Base-by-base conservation (phyloP, 768 basidiomycete species). In the Podaxis sp. region DNA sequence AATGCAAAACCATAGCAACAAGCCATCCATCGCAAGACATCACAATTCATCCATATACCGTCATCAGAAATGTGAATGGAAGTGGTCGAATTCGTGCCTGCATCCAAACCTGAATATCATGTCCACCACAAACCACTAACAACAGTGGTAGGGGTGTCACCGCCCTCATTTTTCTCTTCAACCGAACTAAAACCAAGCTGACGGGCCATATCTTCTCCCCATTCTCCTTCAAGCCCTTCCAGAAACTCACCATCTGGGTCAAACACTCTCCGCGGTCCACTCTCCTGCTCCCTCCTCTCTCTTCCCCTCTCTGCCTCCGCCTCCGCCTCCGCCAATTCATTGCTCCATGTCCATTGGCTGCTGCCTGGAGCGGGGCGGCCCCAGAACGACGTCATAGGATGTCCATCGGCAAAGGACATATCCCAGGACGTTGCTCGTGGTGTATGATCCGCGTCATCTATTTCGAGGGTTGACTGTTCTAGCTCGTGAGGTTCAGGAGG, bases 181-280 rank as follows among this genome's bases (percentile, higher is more conserved):
- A 37, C 24, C 11, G 36, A 24, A 12, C 33, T 30, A 10, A 62
- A 56, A 5, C 61, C 61, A n/a, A 62, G 33, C 48, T 38, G 44
- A 2, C 61, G 44, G 2, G 61, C 61, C 61, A 62, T 62, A 50
- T 62, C 61, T 17, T 62, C 61, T 4, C 49, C 61, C 61, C 61
- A 62, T 36, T 62, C 61, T 13, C 61, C 61, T 2, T 62, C 61
- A 10, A 62, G 37, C 13, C 61, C 61, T 24, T 62, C 61, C 7
- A 62, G 24, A n/a, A 62, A 62, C 22, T 62, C 61, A 4, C 61
- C 61, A 62, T 62, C 61, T 26, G 61, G 61, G 30, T 62, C 61
- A 41, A 62, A 62, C 37, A 40, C 55, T 55, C 61, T 56, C 8
- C 28, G 17, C 22, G 53, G 48, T 11, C 17, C 24, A 46, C 30